phyloP scores from a whole-genome alignment of 2,329 filamentous ascomycete species.

The Arthrobotrys entomopaga region DNA sequence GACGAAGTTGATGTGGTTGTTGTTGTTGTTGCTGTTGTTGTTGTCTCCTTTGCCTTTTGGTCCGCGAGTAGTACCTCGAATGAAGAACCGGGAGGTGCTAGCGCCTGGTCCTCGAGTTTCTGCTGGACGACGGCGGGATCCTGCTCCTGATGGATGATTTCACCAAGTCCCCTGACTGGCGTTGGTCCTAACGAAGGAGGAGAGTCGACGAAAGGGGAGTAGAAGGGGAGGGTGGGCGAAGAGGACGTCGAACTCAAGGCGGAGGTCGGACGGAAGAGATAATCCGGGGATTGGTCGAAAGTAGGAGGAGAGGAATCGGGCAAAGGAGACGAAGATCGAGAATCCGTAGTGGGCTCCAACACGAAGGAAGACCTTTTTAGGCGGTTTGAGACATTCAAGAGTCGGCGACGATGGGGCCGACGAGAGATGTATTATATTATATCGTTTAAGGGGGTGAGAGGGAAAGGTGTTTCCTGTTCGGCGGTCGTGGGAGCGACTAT shows the following conservation, averaged over 20 bases:
- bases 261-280: conserved; percentile 32
- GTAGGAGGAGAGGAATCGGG: conserved; percentile 41
- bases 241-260: conserved; percentile 47
- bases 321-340: conserved; percentile 52
- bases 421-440: not conserved
- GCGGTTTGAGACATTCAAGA: conserved; percentile 42
- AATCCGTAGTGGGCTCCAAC: conserved; percentile 54
- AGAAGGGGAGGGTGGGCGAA: conserved; percentile 48
- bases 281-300: conserved; percentile 47
- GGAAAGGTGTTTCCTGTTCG: not conserved
- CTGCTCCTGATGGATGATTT: conserved; percentile 54
- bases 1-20: conserved; percentile 35
- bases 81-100: conserved; percentile 45
- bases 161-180: conserved; percentile 51
- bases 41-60: conserved; percentile 42
- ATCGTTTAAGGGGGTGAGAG: no score
- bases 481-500: not conserved
- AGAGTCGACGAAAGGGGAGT: conserved; percentile 53
- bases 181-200: conserved; percentile 42
- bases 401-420: conserved; percentile 22
- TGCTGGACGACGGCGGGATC: conserved; percentile 34
- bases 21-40: no score
- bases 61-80: conserved; percentile 32
- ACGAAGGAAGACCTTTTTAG: conserved; percentile 34
- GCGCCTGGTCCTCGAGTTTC: conserved; percentile 36